Evolutionary conservation across 1,139 yeast genomes (phyloP).

Genomic region (Citeromyces siamensis): DNA sequence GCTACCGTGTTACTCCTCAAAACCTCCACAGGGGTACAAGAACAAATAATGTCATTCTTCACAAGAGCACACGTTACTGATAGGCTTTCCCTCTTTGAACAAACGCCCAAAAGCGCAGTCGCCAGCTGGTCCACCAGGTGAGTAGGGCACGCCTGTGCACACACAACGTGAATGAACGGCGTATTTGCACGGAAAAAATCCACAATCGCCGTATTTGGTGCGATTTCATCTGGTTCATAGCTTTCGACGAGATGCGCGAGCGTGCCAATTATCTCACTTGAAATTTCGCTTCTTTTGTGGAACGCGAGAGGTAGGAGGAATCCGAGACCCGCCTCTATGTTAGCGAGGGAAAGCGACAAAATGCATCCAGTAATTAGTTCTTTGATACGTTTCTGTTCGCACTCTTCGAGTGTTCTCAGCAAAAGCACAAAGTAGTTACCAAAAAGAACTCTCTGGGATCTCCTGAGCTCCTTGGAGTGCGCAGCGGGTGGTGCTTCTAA

Average conservation of each 20-base stretch:
- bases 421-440: constrained; percentile 63
- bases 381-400: constrained; percentile 41
- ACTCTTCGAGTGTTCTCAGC: constrained; percentile 57
- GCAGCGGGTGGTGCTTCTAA: constrained; percentile 54
- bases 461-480: constrained; percentile 39
- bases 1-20: constrained; percentile 76
- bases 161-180: constrained; percentile 13
- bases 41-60: constrained; percentile 46
- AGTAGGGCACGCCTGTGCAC: constrained; percentile 37
- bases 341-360: constrained; percentile 57
- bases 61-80: constrained; percentile 41
- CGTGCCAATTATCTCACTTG: constrained; percentile 66
- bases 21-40: constrained; percentile 56
- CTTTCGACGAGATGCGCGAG: constrained; percentile 52
- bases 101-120: constrained; percentile 46
- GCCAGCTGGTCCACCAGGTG: constrained; percentile 68
- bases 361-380: constrained; percentile 60
- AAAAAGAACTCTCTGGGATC: constrained; percentile 53
- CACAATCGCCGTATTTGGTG: constrained; percentile 9
- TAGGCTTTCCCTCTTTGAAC: constrained; percentile 16
- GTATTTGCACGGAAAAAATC: constrained; percentile 1
- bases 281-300: constrained; percentile 50
- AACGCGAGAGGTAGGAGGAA: constrained; percentile 73
- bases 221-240: constrained; percentile 17
- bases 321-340: constrained; percentile 67